Base-by-base conservation (phyloP, 352 stramenopile species). In the Globisporangium carolinianum region DNA sequence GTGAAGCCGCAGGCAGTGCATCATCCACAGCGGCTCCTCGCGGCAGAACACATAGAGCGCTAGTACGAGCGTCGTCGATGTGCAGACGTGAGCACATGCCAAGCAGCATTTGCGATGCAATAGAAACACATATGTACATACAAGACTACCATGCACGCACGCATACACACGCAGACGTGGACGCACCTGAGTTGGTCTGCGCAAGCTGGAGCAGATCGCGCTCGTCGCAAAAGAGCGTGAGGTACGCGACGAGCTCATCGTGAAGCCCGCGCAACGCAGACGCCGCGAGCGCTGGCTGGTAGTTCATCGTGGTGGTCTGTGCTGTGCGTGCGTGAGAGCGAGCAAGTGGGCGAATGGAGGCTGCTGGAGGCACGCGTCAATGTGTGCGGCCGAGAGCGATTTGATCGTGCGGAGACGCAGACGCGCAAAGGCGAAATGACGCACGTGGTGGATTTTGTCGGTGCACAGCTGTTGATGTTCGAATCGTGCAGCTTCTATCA, bases 21-120 rank as follows among this genome's bases (percentile, higher is more conserved):
- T 64, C 78, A 91, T 91, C 85, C 85, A 94, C 42, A 94, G 69
- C 51, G 85, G 83, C 43, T 92, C 78, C 61, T 92, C 83, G 53
- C 81, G 74, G 47, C 73, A 74, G 51, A 92, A 91, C 47, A 89
- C 79, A 66, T 91, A 90, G 63, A 92, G 81, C 15, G 87, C 81
- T 90, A 60, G 35, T 14, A 53, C 24, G 24, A 24, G 24, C 24
- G 24, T 1, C 11, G 42, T 12, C 39, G 39, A 47, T n/a, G 3
- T 17, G 11, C 42, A 47, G 42, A 47, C 11, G 10, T 12, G 15
- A 46, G 11, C 42, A 17, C 42, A 47, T 24, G 24, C 2, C 24
- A 24, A 24, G 24, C 24, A 24, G 24, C 24, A 24, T 24, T 24
- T 24, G 1, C 2, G 1, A 24, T 24, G 24, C 24, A 24, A 24